phyloP scores from a whole-genome alignment of 176 grass and related monocot species.

The Chrysopogon serrulatus region DNA sequence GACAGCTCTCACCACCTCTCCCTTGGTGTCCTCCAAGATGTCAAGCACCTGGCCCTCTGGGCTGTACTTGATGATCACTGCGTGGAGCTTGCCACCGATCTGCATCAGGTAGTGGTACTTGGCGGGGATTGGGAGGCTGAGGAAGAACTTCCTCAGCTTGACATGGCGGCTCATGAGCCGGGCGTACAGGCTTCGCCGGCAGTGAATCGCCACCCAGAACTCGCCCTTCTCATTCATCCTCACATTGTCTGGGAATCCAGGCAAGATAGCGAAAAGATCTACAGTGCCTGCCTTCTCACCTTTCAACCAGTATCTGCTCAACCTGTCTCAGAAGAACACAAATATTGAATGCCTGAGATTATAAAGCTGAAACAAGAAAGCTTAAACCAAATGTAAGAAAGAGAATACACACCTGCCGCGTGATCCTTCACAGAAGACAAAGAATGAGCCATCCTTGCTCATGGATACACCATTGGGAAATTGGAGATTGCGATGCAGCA shows the following conservation, averaged over 20 bases:
- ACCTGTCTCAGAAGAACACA: constrained; percentile 28
- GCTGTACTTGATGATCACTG: constrained; percentile 69
- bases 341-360: background rate
- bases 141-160: constrained; percentile 63
- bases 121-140: constrained; percentile 74
- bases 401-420: constrained; percentile 50
- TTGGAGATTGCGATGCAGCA: constrained; percentile 62
- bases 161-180: constrained; percentile 38
- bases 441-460: constrained; percentile 92
- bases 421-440: constrained; percentile 80
- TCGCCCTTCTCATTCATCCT: constrained; percentile 87
- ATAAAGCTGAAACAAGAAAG: background rate
- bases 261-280: constrained; percentile 67
- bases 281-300: constrained; percentile 79
- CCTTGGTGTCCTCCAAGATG: constrained; percentile 79
- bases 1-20: constrained; percentile 76
- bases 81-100: constrained; percentile 72
- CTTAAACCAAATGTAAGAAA: constrained; percentile 10
- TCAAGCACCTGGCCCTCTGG: constrained; percentile 57
- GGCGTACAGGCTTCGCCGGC: constrained; percentile 46
- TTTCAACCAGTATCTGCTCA: constrained; percentile 90
- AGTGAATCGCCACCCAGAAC: constrained; percentile 96
- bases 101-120: constrained; percentile 81
- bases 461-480: constrained; percentile 89
- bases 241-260: constrained; percentile 91